phyloP scores from a whole-genome alignment of 2,329 filamentous ascomycete species.

The Nothophoma quercina region DNA sequence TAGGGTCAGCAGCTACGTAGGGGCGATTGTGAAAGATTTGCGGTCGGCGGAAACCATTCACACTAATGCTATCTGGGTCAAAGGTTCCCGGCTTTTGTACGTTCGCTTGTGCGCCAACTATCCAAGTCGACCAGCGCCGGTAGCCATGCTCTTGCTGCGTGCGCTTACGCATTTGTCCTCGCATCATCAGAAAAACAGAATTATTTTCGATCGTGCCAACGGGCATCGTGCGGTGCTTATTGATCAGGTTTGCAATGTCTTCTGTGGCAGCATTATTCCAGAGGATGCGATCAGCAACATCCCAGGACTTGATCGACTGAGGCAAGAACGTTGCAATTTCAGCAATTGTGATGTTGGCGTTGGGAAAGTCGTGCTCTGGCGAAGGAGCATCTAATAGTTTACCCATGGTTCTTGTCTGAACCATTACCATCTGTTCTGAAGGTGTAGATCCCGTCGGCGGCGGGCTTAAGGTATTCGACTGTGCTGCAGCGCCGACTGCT shows the following conservation, averaged over 20 bases:
- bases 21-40: not conserved
- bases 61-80: conserved; percentile 23
- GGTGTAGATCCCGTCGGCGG: too few relatives aligned
- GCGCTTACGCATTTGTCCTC: conserved; percentile 23
- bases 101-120: conserved; percentile 14
- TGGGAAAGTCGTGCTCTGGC: conserved; percentile 25
- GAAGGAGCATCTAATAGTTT: conserved; percentile 28
- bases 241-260: conserved; percentile 26
- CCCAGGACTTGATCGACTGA: conserved; percentile 29
- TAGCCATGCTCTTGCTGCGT: conserved; percentile 17
- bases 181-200: conserved; percentile 28
- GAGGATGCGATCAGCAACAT: conserved; percentile 33
- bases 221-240: conserved; percentile 24
- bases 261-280: conserved; percentile 27
- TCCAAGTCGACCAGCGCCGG: conserved; percentile 21
- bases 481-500: too few relatives aligned
- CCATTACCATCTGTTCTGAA: too few relatives aligned
- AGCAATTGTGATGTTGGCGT: conserved; percentile 34
- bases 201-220: conserved; percentile 20
- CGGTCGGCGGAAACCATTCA: conserved; percentile 25
- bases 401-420: conserved; percentile 12
- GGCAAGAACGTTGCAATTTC: conserved; percentile 38
- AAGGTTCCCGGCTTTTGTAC: conserved; percentile 17
- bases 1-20: not conserved
- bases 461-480: too few relatives aligned